Percentiles rank a stretch among this genome's conserved stretches.
These are phyloP conservation scores for Petunia axillaris DNA, from an alignment of 257 asterid genomes.

Conservation along the genomic window DNA sequence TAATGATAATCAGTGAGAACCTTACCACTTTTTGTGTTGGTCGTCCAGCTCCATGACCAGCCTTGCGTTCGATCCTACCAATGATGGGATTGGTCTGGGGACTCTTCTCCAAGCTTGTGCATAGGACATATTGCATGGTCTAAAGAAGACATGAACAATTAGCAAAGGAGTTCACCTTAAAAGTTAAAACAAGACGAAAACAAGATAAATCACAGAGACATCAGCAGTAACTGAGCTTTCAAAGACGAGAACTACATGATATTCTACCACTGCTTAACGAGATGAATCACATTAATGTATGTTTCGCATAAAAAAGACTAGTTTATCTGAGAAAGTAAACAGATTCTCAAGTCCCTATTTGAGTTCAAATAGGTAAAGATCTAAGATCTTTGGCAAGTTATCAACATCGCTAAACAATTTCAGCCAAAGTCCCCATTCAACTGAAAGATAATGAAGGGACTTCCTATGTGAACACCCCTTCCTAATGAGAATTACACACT, in stretches of 20 bases:
- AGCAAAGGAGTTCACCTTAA: background rate
- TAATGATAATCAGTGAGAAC: background rate
- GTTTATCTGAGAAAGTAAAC: background rate
- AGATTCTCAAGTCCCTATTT: background rate
- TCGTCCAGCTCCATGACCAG: constrained; percentile 97
- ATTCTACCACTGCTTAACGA: background rate
- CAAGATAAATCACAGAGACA: background rate
- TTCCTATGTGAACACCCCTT: constrained; percentile 1
- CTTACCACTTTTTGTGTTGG: constrained; percentile 85
- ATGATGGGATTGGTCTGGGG: constrained; percentile 87
- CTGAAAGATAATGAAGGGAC: background rate
- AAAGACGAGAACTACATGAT: background rate
- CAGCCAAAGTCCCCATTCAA: background rate
- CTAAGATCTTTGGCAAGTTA: background rate
- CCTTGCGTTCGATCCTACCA: constrained; percentile 85
- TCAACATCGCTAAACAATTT: background rate
- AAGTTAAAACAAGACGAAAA: background rate
- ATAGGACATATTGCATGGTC: constrained; percentile 86
- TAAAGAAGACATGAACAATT: constrained; percentile 30
- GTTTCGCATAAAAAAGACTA: background rate
- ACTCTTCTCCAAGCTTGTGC: constrained; percentile 69
- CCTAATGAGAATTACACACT: constrained; percentile 4
- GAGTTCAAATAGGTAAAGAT: background rate
- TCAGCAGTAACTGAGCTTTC: constrained; percentile 10
- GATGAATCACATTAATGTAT: constrained; percentile 18